A percentile compares a stretch with the other conserved stretches of the same genome.
phyloP scores from a whole-genome alignment of 1,139 yeast species.

The Candida tunisiensis region DNA sequence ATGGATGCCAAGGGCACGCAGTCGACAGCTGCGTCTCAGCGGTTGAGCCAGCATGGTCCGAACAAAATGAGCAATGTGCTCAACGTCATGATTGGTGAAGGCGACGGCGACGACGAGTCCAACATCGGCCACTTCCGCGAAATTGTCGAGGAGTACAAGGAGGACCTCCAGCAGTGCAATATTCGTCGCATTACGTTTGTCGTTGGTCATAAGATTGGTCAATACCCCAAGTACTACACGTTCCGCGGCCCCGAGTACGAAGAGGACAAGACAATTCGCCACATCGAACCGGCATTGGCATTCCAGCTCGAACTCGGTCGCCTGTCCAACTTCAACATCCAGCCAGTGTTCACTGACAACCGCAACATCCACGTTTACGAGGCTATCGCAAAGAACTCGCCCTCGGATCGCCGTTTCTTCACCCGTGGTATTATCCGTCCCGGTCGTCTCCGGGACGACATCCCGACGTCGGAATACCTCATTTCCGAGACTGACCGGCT shows the following conservation, averaged over 20 bases:
- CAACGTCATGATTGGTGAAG: conserved; percentile 56
- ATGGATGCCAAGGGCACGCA: conserved; percentile 15
- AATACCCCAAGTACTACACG: conserved; percentile 90
- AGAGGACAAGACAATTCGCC: conserved; percentile 80
- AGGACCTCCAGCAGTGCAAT: conserved; percentile 50
- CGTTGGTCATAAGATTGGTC: conserved; percentile 66
- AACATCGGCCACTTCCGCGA: conserved; percentile 46
- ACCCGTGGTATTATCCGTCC: conserved; percentile 96
- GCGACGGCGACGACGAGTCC: conserved; percentile 59
- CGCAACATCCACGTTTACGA: conserved; percentile 95
- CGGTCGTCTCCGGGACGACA: conserved; percentile 84
- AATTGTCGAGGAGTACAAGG: conserved; percentile 49
- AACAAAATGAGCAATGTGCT: conserved; percentile 51
- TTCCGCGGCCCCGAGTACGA: conserved; percentile 74
- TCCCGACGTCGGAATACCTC: conserved; percentile 82
- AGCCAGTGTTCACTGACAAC: conserved; percentile 91
- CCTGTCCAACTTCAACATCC: conserved; percentile 84
- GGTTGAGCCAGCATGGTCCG: conserved; percentile 28
- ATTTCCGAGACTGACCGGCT: conserved; percentile 92
- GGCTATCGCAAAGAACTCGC: conserved; percentile 87
- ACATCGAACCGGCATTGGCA: conserved; percentile 95
- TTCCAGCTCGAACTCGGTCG: conserved; percentile 93
- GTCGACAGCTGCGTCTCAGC: conserved; percentile 12
- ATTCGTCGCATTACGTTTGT: conserved; percentile 90
- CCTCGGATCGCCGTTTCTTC: conserved; percentile 88